Evolutionary conservation across 805 yeast genomes (phyloP), one percentile per base, ranked within the genome.

Genomic region (Saccharomycopsis guyanensis): DNA sequence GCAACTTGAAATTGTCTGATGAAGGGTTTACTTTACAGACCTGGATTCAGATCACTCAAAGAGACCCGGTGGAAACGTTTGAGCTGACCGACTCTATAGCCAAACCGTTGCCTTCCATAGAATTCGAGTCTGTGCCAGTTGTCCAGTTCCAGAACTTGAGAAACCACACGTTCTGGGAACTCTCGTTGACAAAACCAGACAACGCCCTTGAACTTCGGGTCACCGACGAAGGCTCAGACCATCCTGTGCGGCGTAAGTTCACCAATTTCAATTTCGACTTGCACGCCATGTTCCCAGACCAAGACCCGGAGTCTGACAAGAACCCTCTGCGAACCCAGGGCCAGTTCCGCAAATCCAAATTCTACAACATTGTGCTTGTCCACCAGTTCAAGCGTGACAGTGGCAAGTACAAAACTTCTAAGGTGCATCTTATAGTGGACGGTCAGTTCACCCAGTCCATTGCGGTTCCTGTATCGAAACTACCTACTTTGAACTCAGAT

Each of bases 361-460:
- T 58, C 2, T 62, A 61, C 43, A 57, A 64, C 43, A 41, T 65
- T 5, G 55, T 52, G 0, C 18, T 66, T 3, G 52, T 57, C 4
- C 67, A 48, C 37, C 47, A 45, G 20, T 40, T 48, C 20, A 19
- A 13, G 15, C 23, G 19, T n/a, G 43, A 39, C 18, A 49, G 44
- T 19, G 53, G 53, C 38, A 61, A 54, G 59, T 25, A 7, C 10
- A 25, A 25, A 25, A 62, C 47, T 54, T 57, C 56, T 49, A 62
- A 66, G 48, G 59, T 75, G 24, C 73, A 69, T 49, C 56, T 76
- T 4, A 74, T 57, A 54, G 58, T 77, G 12, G 70, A 77, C 52
- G 80, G 80, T 0, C 73, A 73, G 33, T 70, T 69, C 45, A 62
- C 64, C 2, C 64, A 66, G 49, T 51, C 65, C 0, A 43, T 58